Conservation (phyloP, 2,329 filamentous ascomycete species). For the Xylaria sp. region DNA sequence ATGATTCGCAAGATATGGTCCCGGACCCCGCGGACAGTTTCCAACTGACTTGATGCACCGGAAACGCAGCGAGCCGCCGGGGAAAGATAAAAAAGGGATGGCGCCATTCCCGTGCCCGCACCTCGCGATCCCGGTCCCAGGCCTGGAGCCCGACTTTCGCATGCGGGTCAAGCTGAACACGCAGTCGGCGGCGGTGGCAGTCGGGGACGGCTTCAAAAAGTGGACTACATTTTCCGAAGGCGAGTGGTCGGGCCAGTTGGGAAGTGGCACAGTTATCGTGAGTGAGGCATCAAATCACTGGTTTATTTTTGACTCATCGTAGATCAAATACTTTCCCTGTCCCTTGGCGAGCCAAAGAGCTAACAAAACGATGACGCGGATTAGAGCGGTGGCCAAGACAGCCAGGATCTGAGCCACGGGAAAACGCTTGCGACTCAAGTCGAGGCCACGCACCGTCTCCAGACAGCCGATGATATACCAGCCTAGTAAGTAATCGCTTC, state of each 20-base stretch:
- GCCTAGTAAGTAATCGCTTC: slow-evolving; percentile 34
- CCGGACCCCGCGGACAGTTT: neutral
- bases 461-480: slow-evolving; percentile 36
- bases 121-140: slow-evolving; percentile 35
- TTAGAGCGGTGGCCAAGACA: slow-evolving; percentile 39
- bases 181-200: slow-evolving; percentile 36
- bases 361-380: neutral
- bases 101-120: slow-evolving; percentile 33
- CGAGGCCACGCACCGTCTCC: slow-evolving; percentile 36
- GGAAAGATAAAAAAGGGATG: slow-evolving; percentile 18
- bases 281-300: too few species aligned
- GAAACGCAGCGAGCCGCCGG: slow-evolving; percentile 11
- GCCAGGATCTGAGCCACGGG: slow-evolving; percentile 33
- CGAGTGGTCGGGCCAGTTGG: slow-evolving; percentile 39
- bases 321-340: neutral
- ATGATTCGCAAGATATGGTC: neutral
- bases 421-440: slow-evolving; percentile 35
- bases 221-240: slow-evolving; percentile 38
- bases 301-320: too few species aligned
- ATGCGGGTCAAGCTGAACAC: slow-evolving; percentile 37
- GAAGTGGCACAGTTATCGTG: slow-evolving; percentile 36
- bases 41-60: slow-evolving; percentile 4
- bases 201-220: slow-evolving; percentile 35
- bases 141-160: slow-evolving; percentile 38
- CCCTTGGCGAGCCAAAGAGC: neutral